Evolutionary conservation across 2,329 filamentous ascomycete species (phyloP), one percentile per base, ranked within the genome.

Genomic region (Ramularia endophylla): DNA sequence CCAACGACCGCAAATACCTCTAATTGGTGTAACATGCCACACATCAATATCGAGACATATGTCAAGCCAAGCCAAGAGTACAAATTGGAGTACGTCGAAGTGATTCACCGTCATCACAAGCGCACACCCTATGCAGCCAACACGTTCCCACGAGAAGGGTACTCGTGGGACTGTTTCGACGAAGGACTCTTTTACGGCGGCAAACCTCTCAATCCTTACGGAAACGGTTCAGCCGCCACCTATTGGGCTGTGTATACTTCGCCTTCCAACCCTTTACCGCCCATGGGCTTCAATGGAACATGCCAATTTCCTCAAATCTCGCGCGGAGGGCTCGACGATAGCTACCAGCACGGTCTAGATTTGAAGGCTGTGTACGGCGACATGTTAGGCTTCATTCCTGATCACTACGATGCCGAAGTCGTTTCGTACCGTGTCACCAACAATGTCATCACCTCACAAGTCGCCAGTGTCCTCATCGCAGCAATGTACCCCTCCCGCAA

Each of bases 11-110:
- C 62, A 77, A 78, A 57, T 28, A 72, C 67, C 1, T 89, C 89
- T 64, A 87, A 90, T 61, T 90, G 73, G 72, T 92, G 86, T 64
- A 89, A 92, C 57, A 92, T 92, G 85, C 86, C 87, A 1, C 87
- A 90, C 65, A 82, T 85, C n/a, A 74, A 85, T 22, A 65, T 61
- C 16, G 63, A 64, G 11, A 83, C 86, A 55, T 92, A 92, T 57
- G 61, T 71, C 11, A 50, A 41, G 25, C 71, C 64, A 46, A 67
- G 74, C 0, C 54, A 66, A 1, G 49, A 63, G n/a, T 87, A 78
- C 57, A 69, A 80, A 53, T 66, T 92, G 37, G 66, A 74, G 54
- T 90, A 89, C 58, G 85, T 90, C 6, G 85, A 90, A 65, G 67
- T 89, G 73, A 83, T 89, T 36, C 86, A 92, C 57, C 77, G 87